Evolutionary conservation across 2,329 filamentous ascomycete species (phyloP).

Genomic region (Fusarium pilosicola): DNA sequence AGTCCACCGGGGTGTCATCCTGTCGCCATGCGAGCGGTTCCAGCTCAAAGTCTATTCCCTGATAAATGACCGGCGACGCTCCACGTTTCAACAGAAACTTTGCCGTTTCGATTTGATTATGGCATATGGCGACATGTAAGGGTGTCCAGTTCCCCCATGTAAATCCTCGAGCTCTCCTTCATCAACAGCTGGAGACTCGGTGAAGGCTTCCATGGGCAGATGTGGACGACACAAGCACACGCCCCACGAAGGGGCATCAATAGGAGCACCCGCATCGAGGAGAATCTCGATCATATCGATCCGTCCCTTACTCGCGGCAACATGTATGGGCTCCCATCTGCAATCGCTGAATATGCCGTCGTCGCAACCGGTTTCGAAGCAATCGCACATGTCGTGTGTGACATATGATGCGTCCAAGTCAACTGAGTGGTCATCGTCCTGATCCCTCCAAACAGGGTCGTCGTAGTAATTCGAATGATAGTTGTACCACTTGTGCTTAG

Average conservation of each 20-base stretch:
- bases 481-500: constrained; percentile 43
- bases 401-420: constrained; percentile 41
- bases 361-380: constrained; percentile 42
- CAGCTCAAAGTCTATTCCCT: constrained; percentile 41
- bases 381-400: constrained; percentile 39
- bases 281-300: constrained; percentile 43
- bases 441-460: constrained; percentile 40
- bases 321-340: constrained; percentile 42
- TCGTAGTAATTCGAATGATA: constrained; percentile 44
- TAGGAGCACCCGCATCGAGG: constrained; percentile 37
- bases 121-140: constrained; percentile 43
- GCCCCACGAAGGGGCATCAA: constrained; percentile 43
- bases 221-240: constrained; percentile 43
- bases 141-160: constrained; percentile 44
- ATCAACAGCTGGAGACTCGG: constrained; percentile 39
- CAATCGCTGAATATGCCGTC: constrained; percentile 45
- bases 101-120: constrained; percentile 38
- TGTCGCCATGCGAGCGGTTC: constrained; percentile 36
- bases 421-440: constrained; percentile 41
- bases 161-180: constrained; percentile 43
- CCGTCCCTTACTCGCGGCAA: constrained; percentile 43
- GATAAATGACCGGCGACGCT: constrained; percentile 40
- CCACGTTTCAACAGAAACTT: constrained; percentile 38
- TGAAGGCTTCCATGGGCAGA: constrained; percentile 42
- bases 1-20: constrained; percentile 35